Evolutionary conservation across 148 eudicot genomes (phyloP), one percentile per base, ranked within the genome.

Genomic region (Silene conica): DNA sequence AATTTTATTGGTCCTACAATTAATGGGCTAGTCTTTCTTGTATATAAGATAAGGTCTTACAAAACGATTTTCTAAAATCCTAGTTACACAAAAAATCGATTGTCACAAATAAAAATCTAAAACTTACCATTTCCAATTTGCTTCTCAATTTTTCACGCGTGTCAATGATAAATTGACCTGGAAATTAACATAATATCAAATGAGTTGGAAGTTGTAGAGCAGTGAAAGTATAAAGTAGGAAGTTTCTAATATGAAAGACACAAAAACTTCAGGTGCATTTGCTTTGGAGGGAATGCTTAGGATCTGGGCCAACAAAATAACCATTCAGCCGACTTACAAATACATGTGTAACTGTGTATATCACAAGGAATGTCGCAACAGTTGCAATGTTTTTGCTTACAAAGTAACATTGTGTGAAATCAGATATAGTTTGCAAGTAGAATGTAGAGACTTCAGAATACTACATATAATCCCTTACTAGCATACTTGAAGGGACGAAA

Each of bases 41-140:
- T 31, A 31, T 38, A 38, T 38, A 38, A 38, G 8, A 38, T 6
- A 38, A 34, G 43, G 43, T 38, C 34, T 31, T 38, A 38, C 8
- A 5, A 0, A 38, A 38, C 43, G 7, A 38, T 38, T 5, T n/a
- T 3, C 14, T 66, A 38, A 16, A 16, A 1, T 38, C 8, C 43
- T 38, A 38, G 8, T 8, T 38, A 63, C 8, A 6, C 14, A 18
- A 18, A 65, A 8, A 34, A 34, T 43, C 26, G 34, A 63, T 14
- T 31, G 46, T 18, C 50, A 65, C 48, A 31, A n/a, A n/a, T 50
- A 2, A 50, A 25, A 58, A 22, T 22, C 15, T 6, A 50, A 69
- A 69, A 52, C 41, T 0, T 69, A 69, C 72, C 72, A 69, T 52
- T 69, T 69, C 72, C 72, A 69, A 16, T 69, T 69, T 69, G 72